phyloP scores from a whole-genome alignment of 73 alveolate species.

The Paramecium octaurelia region DNA sequence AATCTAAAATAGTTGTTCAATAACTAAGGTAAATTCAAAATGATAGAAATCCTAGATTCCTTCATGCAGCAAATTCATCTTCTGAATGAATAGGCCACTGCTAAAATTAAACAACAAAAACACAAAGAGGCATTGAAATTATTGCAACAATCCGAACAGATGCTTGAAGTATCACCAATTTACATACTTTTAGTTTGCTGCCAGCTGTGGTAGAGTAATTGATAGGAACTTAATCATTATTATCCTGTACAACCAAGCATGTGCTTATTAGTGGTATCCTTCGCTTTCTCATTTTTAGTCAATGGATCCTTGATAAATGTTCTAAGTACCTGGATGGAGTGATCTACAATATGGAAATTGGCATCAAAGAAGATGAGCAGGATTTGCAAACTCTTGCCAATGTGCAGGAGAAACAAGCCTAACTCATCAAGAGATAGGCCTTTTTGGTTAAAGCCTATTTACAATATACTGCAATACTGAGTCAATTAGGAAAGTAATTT shows the following conservation, averaged over 20 bases:
- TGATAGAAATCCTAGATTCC: background rate
- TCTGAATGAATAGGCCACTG: conserved; percentile 13
- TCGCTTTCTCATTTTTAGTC: background rate
- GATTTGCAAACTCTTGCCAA: background rate
- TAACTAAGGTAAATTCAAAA: background rate
- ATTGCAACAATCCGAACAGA: conserved; percentile 28
- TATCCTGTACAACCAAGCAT: conserved; percentile 48
- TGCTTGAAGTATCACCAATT: conserved; percentile 34
- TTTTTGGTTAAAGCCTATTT: background rate
- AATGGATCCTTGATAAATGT: conserved; percentile 59
- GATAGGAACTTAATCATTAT: conserved; percentile 60
- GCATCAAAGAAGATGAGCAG: conserved; percentile 54
- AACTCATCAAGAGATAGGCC: background rate
- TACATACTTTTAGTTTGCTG: conserved; percentile 35
- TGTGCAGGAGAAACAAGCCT: background rate
- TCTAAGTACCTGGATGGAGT: conserved; percentile 63
- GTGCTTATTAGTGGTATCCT: conserved; percentile 60
- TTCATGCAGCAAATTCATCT: background rate
- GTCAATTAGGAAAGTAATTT: conserved; percentile 39
- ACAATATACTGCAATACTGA: conserved; percentile 9
- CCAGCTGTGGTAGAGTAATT: conserved; percentile 59
- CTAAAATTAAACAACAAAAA: background rate
- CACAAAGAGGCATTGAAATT: conserved; percentile 3
- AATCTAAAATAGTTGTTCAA: conserved; percentile 10
- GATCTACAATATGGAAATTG: conserved; percentile 52